Evolutionary conservation across 768 basidiomycete genomes (phyloP).

Genomic region (Lactarius akahatsu): DNA sequence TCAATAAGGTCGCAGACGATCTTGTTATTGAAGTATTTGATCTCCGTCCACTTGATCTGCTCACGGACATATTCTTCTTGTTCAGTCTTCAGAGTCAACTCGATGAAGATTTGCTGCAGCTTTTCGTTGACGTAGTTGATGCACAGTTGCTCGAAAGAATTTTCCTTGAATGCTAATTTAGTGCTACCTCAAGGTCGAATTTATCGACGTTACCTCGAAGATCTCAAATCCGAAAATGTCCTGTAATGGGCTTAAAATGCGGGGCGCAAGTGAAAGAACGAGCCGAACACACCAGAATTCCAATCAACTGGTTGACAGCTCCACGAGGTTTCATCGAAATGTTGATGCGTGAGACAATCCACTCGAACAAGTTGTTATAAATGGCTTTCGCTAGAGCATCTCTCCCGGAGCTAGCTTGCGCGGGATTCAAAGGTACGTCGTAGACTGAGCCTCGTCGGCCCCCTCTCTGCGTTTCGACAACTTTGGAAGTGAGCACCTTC

Average conservation of each 20-base stretch:
- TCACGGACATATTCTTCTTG: slow-evolving; percentile 99
- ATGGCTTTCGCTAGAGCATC: slow-evolving; percentile 95
- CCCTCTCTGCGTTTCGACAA: slow-evolving; percentile 91
- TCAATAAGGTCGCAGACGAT: slow-evolving; percentile 98
- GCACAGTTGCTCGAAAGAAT: slow-evolving; percentile 96
- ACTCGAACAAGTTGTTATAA: slow-evolving; percentile 98
- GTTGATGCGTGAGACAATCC: slow-evolving; percentile 97
- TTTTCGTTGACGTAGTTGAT: slow-evolving; percentile 99
- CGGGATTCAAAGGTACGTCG: slow-evolving; percentile 90
- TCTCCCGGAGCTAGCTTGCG: slow-evolving; percentile 84
- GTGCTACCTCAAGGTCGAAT: slow-evolving; percentile 1
- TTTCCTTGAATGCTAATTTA: slow-evolving; percentile 54
- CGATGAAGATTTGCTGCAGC: slow-evolving; percentile 98
- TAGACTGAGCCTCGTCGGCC: slow-evolving; percentile 95
- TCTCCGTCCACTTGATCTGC: slow-evolving; percentile 99
- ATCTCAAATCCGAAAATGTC: slow-evolving; percentile 99
- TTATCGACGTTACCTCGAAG: slow-evolving; percentile 62
- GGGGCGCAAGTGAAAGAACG: slow-evolving; percentile 7
- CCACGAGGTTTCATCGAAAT: slow-evolving; percentile 90
- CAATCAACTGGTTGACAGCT: slow-evolving; percentile 76
- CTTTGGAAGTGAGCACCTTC: slow-evolving; percentile 80
- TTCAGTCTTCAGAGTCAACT: slow-evolving; percentile 96
- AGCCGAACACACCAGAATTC: slow-evolving; percentile 68
- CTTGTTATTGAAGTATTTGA: slow-evolving; percentile 99
- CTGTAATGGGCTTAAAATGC: slow-evolving; percentile 38